phyloP scores from a whole-genome alignment of 352 stramenopile genomes.

The Globisporangium radiosum region DNA sequence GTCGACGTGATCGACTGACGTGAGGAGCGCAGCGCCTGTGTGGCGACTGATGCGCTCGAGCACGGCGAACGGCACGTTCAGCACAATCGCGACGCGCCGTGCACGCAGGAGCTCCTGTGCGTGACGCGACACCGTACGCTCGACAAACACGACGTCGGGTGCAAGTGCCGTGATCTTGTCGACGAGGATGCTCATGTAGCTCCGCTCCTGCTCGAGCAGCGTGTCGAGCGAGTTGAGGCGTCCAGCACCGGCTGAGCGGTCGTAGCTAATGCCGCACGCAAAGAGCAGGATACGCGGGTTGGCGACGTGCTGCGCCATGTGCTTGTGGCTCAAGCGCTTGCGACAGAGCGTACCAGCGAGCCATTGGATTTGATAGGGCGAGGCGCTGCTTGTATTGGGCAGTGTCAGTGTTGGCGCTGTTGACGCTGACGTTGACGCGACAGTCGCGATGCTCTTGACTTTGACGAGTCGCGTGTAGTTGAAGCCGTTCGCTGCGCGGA shows the following conservation, averaged over 20 bases:
- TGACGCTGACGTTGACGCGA: conserved; percentile 10
- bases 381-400: conserved; percentile 54
- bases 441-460: conserved; percentile 72
- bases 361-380: conserved; percentile 89
- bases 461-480: conserved; percentile 77
- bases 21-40: conserved; percentile 90
- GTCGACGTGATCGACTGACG: conserved; percentile 91
- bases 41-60: conserved; percentile 91
- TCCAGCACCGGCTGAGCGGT: conserved; percentile 75
- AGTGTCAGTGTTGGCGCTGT: conserved; percentile 28
- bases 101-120: conserved; percentile 92
- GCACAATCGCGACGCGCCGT: conserved; percentile 88
- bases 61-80: conserved; percentile 92
- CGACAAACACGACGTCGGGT: conserved; percentile 94
- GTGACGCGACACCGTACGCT: conserved; percentile 81
- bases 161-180: conserved; percentile 94
- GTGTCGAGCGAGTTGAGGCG: conserved; percentile 93
- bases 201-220: conserved; percentile 94
- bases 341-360: conserved; percentile 93
- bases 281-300: conserved; percentile 97
- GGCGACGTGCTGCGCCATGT: conserved; percentile 90
- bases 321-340: conserved; percentile 96
- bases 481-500: conserved; percentile 61
- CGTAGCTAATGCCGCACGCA: conserved; percentile 95
- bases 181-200: conserved; percentile 96